Base-by-base conservation (phyloP, 1,284 basidiomycete genomes). In the Violaceomyces palustris region DNA sequence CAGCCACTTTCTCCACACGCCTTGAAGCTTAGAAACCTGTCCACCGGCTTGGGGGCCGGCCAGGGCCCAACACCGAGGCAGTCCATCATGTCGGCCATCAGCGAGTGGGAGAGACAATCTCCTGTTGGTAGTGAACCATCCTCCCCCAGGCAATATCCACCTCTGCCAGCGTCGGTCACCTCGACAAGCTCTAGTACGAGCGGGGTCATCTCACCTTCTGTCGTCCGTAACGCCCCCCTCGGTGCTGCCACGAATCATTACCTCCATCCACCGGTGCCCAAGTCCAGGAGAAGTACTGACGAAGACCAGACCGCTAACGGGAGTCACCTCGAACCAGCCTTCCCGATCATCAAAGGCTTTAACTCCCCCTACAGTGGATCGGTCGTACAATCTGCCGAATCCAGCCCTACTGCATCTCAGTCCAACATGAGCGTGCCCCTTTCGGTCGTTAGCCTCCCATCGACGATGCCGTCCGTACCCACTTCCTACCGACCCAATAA, bases 221-320 rank as follows among this genome's bases (percentile, higher is more conserved):
- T 62, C 23, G 63, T 67, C 7, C 56, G 61, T 15, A 58, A 59
- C 22, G 64, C 70, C 2, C 69, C 65, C 22, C 50, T 67, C 4
- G 69, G 67, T 15, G 58, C 67, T 6, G 53, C 68, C n/a, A 63
- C 63, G 24, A 65, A 64, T 44, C 58, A 58, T 30, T 61, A 61
- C 37, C 47, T 69, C 26, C 52, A 53, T 11, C 61, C 50, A 12
- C 57, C 62, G 11, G 38, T 53, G 10, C 36, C 64, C n/a, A 45
- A 50, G 4, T 56, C 61, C n/a, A n/a, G n/a, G n/a, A n/a, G n/a
- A n/a, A n/a, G n/a, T n/a, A n/a, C n/a, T n/a, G n/a, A n/a, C n/a
- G n/a, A n/a, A n/a, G n/a, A n/a, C n/a, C n/a, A n/a, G n/a, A n/a
- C n/a, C n/a, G n/a, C n/a, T n/a, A n/a, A n/a, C n/a, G n/a, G n/a